A percentile compares a stretch with the other conserved stretches of the same genome.
phyloP scores from a whole-genome alignment of 1,139 yeast species.

The Wickerhamiella infanticola region DNA sequence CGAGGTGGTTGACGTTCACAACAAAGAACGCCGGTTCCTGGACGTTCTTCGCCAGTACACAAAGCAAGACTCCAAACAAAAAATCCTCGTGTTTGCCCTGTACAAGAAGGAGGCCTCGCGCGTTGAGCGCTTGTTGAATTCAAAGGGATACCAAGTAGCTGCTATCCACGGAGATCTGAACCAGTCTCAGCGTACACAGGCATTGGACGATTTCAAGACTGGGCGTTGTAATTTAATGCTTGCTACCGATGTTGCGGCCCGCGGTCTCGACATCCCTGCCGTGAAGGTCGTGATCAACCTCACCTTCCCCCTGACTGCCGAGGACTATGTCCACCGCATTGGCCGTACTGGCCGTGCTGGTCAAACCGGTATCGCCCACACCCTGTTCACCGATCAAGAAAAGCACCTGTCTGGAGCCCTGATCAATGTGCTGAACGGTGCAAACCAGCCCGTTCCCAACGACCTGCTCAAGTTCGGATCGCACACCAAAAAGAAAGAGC shows the following conservation, averaged over 20 bases:
- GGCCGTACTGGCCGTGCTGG: constrained; percentile 99
- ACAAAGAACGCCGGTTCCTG: constrained; percentile 63
- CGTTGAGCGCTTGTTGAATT: constrained; percentile 58
- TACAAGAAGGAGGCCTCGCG: constrained; percentile 95
- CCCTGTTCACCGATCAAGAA: constrained; percentile 91
- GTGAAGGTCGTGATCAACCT: constrained; percentile 91
- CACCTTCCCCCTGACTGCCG: constrained; percentile 95
- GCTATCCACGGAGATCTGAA: constrained; percentile 94
- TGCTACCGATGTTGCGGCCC: constrained; percentile 98
- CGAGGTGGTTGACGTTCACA: constrained; percentile 75
- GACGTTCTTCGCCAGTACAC: constrained; percentile 64
- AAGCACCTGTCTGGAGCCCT: constrained; percentile 93
- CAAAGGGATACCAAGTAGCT: constrained; percentile 66
- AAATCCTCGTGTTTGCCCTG: constrained; percentile 79
- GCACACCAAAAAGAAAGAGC: constrained; percentile 94
- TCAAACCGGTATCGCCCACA: constrained; percentile 84
- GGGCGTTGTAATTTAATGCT: constrained; percentile 65
- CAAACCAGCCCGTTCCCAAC: constrained; percentile 93
- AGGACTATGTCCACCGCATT: constrained; percentile 94
- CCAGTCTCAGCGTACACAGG: constrained; percentile 83
- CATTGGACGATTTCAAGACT: constrained; percentile 68
- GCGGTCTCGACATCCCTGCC: constrained; percentile 96
- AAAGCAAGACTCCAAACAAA: constrained; percentile 42
- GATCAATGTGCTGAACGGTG: constrained; percentile 82
- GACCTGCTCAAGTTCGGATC: constrained; percentile 91